phyloP scores from a whole-genome alignment of 2,329 filamentous ascomycete species.

The Colletotrichum sojae region DNA sequence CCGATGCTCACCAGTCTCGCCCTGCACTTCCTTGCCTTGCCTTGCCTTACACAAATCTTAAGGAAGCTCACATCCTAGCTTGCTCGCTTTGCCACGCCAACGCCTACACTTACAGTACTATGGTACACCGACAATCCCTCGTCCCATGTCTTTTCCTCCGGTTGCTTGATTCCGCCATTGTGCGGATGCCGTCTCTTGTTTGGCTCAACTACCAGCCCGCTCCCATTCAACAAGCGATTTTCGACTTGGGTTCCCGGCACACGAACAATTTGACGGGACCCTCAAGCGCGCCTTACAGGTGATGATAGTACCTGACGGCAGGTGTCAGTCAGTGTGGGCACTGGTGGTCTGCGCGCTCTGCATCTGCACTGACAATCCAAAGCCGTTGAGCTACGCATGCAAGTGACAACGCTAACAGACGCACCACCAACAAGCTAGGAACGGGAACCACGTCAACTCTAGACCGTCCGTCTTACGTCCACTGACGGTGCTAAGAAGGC shows the following conservation, averaged over 20 bases:
- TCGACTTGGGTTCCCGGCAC: slow-evolving; percentile 5
- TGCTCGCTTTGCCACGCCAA: slow-evolving; percentile 11
- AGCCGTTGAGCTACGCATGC: slow-evolving; percentile 36
- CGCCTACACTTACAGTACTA: background rate
- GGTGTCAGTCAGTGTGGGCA: slow-evolving; percentile 28
- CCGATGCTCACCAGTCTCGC: slow-evolving; percentile 3
- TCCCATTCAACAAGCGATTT: slow-evolving; percentile 4
- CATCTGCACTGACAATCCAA: slow-evolving; percentile 29
- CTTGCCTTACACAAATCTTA: slow-evolving; percentile 24
- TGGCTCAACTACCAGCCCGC: slow-evolving; percentile 4
- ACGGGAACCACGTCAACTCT: slow-evolving; percentile 36
- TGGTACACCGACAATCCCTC: background rate
- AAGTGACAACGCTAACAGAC: slow-evolving; percentile 37
- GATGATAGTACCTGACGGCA: slow-evolving; percentile 32
- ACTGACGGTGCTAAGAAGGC: slow-evolving; percentile 11
- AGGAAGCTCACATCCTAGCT: slow-evolving; percentile 3
- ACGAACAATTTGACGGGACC: slow-evolving; percentile 4
- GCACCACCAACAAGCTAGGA: slow-evolving; percentile 22
- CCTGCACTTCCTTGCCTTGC: background rate
- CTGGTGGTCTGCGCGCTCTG: slow-evolving; percentile 23
- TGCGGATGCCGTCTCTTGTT: background rate
- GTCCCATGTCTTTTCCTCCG: background rate
- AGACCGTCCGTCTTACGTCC: slow-evolving; percentile 25
- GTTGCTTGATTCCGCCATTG: background rate
- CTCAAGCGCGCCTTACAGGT: slow-evolving; percentile 7